These are phyloP conservation scores for Xylaria palmicola DNA, from an alignment of 495 filamentous ascomycete genomes.

Conservation along the genomic window DNA sequence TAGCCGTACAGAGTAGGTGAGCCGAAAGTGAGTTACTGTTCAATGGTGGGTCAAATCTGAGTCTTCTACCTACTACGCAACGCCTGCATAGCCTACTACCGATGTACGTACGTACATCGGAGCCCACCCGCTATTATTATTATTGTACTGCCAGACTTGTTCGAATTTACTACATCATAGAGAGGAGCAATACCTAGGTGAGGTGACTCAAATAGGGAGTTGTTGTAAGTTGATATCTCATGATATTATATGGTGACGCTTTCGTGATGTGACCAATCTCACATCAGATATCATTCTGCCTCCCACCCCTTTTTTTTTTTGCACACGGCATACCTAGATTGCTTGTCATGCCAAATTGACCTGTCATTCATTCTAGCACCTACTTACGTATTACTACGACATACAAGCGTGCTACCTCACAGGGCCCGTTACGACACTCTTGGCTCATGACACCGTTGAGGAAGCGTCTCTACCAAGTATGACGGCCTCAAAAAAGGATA, in stretches of 20 bases:
- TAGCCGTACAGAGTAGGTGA: background rate
- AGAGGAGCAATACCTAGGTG: background rate
- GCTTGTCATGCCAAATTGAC: background rate
- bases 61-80: background rate
- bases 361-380: no score
- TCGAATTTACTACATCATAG: background rate
- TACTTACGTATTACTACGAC: constrained; percentile 3
- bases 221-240: background rate
- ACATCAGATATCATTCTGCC: background rate
- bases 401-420: background rate
- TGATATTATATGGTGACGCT: background rate
- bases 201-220: background rate
- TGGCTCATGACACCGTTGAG: background rate
- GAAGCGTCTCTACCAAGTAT: background rate
- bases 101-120: background rate
- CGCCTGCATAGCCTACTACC: background rate
- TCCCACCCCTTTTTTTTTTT: background rate
- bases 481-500: background rate
- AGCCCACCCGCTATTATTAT: background rate
- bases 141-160: background rate
- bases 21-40: background rate
- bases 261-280: background rate
- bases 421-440: background rate
- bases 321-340: no score
- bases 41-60: background rate